phyloP scores from a whole-genome alignment of 257 asterid genomes.

The Scutellaria baicalensis region DNA sequence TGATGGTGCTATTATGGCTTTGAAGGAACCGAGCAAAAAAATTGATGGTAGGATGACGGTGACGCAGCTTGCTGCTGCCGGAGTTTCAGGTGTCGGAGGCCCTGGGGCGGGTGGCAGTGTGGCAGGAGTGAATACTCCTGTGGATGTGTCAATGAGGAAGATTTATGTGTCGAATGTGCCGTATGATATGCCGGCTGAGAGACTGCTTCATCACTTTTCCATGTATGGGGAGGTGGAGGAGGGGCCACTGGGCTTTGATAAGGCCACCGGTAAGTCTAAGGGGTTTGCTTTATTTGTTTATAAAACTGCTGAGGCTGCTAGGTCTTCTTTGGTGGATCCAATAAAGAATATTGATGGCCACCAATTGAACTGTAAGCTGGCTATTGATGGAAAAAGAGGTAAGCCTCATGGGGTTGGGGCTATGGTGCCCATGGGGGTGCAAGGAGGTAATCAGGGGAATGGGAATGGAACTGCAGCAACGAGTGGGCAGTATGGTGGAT shows the following conservation, averaged over 20 bases:
- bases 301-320: constrained; percentile 63
- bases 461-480: constrained; percentile 40
- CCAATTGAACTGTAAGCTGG: constrained; percentile 68
- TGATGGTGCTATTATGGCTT: constrained; percentile 67
- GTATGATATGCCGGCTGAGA: constrained; percentile 65
- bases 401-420: constrained; percentile 38
- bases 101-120: constrained; percentile 28
- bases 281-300: constrained; percentile 85
- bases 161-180: constrained; percentile 78
- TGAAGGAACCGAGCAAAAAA: constrained; percentile 78
- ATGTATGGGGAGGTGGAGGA: constrained; percentile 92
- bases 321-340: constrained; percentile 64
- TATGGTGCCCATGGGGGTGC: constrained; percentile 33
- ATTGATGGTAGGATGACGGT: constrained; percentile 82
- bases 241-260: constrained; percentile 85
- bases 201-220: constrained; percentile 58
- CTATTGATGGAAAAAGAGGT: constrained; percentile 66
- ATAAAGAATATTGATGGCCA: constrained; percentile 70
- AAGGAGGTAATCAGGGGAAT: constrained; percentile 34
- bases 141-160: constrained; percentile 69
- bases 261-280: constrained; percentile 75
- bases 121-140: constrained; percentile 38
- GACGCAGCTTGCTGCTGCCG: constrained; percentile 81
- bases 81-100: constrained; percentile 47
- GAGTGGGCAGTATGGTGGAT: constrained; percentile 51